Base-by-base conservation (phyloP, 2,329 filamentous ascomycete species). In the Cladobotryum protrusum region DNA sequence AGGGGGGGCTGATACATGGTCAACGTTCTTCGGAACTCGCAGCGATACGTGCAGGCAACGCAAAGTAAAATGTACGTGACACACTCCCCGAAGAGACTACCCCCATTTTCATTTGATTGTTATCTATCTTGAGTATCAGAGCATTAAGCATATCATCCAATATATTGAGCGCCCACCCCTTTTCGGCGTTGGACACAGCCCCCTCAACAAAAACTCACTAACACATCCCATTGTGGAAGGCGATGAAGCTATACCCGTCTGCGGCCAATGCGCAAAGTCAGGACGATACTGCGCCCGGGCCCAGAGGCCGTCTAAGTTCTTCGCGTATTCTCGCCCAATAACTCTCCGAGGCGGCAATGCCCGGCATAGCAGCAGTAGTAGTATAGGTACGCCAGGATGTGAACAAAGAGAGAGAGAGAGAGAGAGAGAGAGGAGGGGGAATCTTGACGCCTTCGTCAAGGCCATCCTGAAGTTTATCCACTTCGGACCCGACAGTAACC, bases 31-130 rank as follows among this genome's bases (percentile, higher is more conserved):
- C 17, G 32, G 41, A 15, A 4, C 24, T 29, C 32, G 29, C 33
- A 70, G 67, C 54, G 66, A 70, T 41, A 69, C 66, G 2, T 70
- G 67, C 46, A 65, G 67, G 3, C 56, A 59, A 11, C 67, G 67
- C 45, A 70, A 70, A 48, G 49, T 69, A 2, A 69, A 67, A 50
- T 70, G 67, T 66, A 52, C 11, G 51, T 45, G 3, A 20, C 19
- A 20, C 45, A 20, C 19, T 17, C 45, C 15, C 11, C 8, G 15
- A 29, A 29, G 24, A 29, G 24, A 29, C 24, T 8, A 24, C 20
- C 24, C 24, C 24, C 24, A 29, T 29, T 29, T 8, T 8, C 6
- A 29, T 29, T 29, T 29, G 4, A 29, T 29, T 9, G 24, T 29
- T 29, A 29, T 29, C 24, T 29, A 29, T 29, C 24, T 29, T 9